These are phyloP conservation scores for Suillus decipiens DNA, from an alignment of 768 basidiomycete species.

Conservation along the genomic window DNA sequence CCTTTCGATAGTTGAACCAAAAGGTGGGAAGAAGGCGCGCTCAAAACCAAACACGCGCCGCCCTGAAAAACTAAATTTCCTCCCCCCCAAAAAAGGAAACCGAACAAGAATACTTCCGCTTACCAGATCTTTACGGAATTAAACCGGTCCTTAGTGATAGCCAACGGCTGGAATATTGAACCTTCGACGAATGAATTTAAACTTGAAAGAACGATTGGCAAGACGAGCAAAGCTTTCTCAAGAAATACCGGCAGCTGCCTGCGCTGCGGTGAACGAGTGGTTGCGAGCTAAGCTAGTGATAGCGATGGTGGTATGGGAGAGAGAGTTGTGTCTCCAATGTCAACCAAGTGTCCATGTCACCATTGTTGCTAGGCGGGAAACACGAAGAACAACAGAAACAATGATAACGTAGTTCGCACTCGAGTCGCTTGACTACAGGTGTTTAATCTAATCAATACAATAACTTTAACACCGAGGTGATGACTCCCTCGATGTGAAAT, in stretches of 20 bases:
- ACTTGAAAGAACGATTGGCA: no score
- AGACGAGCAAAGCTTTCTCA: constrained; percentile 1
- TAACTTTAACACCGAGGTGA: constrained; percentile 18
- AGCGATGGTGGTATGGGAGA: constrained; percentile 7
- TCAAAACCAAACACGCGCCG: constrained; percentile 26
- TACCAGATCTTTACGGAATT: constrained; percentile 24
- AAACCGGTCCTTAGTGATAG: not conserved
- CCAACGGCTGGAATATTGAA: not conserved
- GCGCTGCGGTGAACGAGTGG: constrained; percentile 13
- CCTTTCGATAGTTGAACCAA: constrained; percentile 38
- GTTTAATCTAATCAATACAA: constrained; percentile 16
- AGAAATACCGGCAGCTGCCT: constrained; percentile 14
- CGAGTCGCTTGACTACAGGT: not conserved
- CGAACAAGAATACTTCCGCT: constrained; percentile 22
- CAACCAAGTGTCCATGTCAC: not conserved
- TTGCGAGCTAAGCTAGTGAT: not conserved
- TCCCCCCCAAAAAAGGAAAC: constrained; percentile 32
- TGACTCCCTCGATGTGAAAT: constrained; percentile 40
- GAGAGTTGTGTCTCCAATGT: constrained; percentile 6
- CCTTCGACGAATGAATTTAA: constrained; percentile 1
- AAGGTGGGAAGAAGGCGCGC: constrained; percentile 28
- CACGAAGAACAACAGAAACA: constrained; percentile 18
- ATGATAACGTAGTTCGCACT: constrained; percentile 22
- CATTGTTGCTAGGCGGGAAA: constrained; percentile 27
- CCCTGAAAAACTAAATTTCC: constrained; percentile 37